These are phyloP conservation scores for Chlorella sp. DNA, from an alignment of 139 green algal genomes.

Conservation along the genomic window DNA sequence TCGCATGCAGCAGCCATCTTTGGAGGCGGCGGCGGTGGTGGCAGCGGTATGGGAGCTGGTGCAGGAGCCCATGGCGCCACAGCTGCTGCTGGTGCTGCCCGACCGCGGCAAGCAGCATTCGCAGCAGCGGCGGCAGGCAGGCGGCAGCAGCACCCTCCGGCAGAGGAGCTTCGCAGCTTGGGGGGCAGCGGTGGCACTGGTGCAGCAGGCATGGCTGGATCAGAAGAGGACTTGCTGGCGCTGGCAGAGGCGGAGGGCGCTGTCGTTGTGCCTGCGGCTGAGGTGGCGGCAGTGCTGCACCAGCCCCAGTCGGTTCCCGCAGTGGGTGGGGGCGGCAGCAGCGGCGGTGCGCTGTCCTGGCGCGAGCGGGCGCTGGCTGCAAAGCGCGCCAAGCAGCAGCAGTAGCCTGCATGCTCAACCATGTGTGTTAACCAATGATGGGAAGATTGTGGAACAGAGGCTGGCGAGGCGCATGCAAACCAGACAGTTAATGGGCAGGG, in stretches of 20 bases:
- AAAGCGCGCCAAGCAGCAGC: constrained; percentile 4
- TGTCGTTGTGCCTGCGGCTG: not conserved
- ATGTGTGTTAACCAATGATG: not conserved
- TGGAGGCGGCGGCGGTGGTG: not conserved
- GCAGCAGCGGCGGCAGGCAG: not conserved
- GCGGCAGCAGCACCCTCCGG: not conserved
- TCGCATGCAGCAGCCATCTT: constrained; percentile 26
- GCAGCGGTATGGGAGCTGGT: not conserved
- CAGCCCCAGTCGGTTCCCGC: not conserved
- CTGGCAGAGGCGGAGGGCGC: constrained; percentile 2
- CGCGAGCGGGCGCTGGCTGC: constrained; percentile 8
- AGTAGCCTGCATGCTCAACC: not conserved
- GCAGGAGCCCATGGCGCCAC: not conserved
- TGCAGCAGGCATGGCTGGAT: not conserved
- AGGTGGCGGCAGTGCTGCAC: not conserved
- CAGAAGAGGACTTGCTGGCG: not conserved
- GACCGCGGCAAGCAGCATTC: too few species aligned
- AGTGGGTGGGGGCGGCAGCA: not conserved
- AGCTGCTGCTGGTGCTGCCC: not conserved
- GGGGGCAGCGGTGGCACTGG: not conserved
- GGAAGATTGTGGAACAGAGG: too few species aligned
- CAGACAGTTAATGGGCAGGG: too few species aligned
- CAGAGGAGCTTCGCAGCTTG: not conserved
- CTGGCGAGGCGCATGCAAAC: too few species aligned
- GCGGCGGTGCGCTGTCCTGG: not conserved